Evolutionary conservation across 176 grass and related monocot genomes (phyloP).

Genomic region (Paspalum vaginatum): DNA sequence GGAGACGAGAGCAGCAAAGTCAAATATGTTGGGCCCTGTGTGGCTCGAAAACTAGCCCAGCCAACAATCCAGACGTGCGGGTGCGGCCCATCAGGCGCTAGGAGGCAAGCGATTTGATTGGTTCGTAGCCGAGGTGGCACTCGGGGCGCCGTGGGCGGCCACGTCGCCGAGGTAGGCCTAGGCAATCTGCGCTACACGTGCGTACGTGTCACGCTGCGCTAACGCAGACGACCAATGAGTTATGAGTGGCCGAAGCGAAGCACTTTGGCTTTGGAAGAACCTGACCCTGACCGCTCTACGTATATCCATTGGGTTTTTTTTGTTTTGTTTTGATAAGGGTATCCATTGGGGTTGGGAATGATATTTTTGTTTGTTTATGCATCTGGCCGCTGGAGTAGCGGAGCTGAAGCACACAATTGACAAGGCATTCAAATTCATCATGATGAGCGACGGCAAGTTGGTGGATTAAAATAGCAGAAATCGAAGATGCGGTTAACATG

Average conservation of each 20-base stretch:
- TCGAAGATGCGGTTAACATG: neutral
- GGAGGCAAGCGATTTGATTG: neutral
- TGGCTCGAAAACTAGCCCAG: neutral
- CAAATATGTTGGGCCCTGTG: neutral
- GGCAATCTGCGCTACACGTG: neutral
- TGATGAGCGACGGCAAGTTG: neutral
- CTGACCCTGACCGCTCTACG: too few species aligned
- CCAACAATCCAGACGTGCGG: neutral
- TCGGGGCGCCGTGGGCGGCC: neutral
- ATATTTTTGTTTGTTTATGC: too few species aligned
- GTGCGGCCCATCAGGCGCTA: neutral
- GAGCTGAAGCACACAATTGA: too few species aligned
- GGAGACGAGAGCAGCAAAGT: too few species aligned
- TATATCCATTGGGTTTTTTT: too few species aligned
- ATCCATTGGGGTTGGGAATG: too few species aligned
- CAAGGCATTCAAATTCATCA: too few species aligned
- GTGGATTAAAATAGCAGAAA: neutral
- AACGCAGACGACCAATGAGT: neutral
- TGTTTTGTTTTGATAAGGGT: too few species aligned
- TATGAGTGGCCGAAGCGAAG: neutral
- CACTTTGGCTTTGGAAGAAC: too few species aligned
- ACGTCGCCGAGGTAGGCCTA: neutral
- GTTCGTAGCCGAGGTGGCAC: neutral
- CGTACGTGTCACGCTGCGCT: neutral
- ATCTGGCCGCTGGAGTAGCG: too few species aligned